Evolutionary conservation across 352 stramenopile species (phyloP), one percentile per base, ranked within the genome.

Genomic region (Globisporangium mamillatum): DNA sequence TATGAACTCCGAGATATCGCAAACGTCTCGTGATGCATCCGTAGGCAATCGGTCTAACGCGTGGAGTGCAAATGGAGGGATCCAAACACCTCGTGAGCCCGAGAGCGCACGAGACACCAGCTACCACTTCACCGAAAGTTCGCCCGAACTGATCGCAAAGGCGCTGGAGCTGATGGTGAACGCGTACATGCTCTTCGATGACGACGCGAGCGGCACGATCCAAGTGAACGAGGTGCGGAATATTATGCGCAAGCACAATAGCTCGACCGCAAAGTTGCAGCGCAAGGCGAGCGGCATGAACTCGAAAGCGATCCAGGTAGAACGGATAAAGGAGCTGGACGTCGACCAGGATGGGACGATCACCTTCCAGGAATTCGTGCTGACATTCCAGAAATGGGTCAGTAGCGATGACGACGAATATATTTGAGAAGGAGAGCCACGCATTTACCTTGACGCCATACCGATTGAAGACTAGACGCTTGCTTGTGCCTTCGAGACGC

Each of bases 291-390:
- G 81, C 64, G 74, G 80, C 22, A 72, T 86, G 38, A 86, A 83
- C 36, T 88, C 84, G 12, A 82, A 88, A 56, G 68, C 75, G 41
- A 90, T 90, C 54, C 82, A 77, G 12, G 67, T 81, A 29, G 86
- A 94, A 68, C 82, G 90, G 67, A 93, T 92, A 83, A 91, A 95
- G 65, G 89, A 97, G 66, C 76, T 97, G 56, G 90, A 97, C 66
- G 77, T 90, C 58, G 85, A 97, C 68, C 73, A 89, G n/a, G 87
- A 96, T 53, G 89, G 90, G 59, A 93, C 81, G 9, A 95, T 96
- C 75, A 96, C 89, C 24, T 96, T 95, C 65, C 86, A 95, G 67
- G 90, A 97, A 66, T 97, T 97, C 55, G 78, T 97, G 34, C 78
- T 94, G 44, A 94, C 90, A 29, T 96, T 96, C 61, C 84, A 94